Conservation (phyloP, 495 filamentous ascomycete species). For the Astrothelium subdiscretum region DNA sequence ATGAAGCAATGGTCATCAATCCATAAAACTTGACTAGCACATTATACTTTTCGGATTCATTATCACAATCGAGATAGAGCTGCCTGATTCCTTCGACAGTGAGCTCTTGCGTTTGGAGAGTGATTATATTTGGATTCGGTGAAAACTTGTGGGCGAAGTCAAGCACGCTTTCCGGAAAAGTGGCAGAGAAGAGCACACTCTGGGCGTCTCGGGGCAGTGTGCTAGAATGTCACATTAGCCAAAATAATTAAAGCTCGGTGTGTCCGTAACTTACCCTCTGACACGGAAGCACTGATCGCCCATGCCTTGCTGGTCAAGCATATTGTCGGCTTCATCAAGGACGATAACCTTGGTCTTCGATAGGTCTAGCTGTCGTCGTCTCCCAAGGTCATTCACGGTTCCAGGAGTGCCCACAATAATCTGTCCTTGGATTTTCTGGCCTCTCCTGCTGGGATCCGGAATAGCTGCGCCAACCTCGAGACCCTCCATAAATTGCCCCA, state of each 20-base stretch:
- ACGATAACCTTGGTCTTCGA: slow-evolving; percentile 40
- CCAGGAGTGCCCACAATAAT: slow-evolving; percentile 91
- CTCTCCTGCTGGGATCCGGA: slow-evolving; percentile 54
- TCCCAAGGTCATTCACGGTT: slow-evolving; percentile 78
- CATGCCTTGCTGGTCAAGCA: slow-evolving; percentile 76
- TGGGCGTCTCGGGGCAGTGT: slow-evolving; percentile 62
- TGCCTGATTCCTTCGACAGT: slow-evolving; percentile 96
- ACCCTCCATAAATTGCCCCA: slow-evolving; percentile 70
- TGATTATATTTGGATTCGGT: slow-evolving; percentile 76
- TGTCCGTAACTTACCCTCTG: slow-evolving; percentile 49
- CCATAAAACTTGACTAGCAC: slow-evolving; percentile 86
- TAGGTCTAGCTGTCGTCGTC: slow-evolving; percentile 39
- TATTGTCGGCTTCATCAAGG: slow-evolving; percentile 39
- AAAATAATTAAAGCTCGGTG: background rate
- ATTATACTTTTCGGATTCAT: slow-evolving; percentile 72
- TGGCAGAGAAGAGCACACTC: slow-evolving; percentile 90
- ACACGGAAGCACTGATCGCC: slow-evolving; percentile 90
- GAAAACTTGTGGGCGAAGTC: slow-evolving; percentile 68
- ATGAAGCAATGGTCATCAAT: slow-evolving; percentile 87
- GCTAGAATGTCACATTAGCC: slow-evolving; percentile 31
- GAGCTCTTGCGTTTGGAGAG: slow-evolving; percentile 77
- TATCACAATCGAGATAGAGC: slow-evolving; percentile 82
- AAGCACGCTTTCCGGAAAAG: slow-evolving; percentile 78
- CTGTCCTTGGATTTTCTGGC: slow-evolving; percentile 50
- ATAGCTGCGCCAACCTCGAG: slow-evolving; percentile 68